Evolutionary conservation across 139 green algal genomes (phyloP), one percentile per base, ranked within the genome.

Genomic region (Astrephomene gubernaculifera): DNA sequence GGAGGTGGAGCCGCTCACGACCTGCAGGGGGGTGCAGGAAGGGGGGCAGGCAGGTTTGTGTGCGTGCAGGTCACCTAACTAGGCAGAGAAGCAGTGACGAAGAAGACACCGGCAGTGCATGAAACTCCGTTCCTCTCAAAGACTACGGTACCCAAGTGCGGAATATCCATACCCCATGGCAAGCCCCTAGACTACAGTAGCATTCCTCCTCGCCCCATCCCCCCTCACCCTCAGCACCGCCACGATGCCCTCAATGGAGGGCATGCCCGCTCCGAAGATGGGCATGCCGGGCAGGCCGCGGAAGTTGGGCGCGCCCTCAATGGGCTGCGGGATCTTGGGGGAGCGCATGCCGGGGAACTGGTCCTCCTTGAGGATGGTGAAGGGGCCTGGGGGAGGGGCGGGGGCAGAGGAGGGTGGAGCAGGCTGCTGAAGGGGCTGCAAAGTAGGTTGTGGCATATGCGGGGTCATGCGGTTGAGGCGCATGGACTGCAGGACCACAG

Each of bases 311-410:
- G 92, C 92, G 0, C 94, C 94, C 31, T 89, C 81, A 41, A 94
- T 92, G 41, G 54, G 53, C 87, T 94, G 87, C 39, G 70, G 44
- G 1, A 91, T 67, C 74, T 86, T 88, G 76, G 35, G 36, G 43
- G 35, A 75, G 27, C 86, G 79, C 88, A 94, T 91, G 43, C 92
- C 92, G 2, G 93, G 94, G 87, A 97, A 98, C 88, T 97, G 94
- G 89, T 98, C 96, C 86, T 96, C 91, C 90, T 99, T 99, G 27
- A 99, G 91, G 44, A 98, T 96, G 60, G 96, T 97, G 83, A 90
- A 89, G 14, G 91, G 82, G 1, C 80, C 79, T 86, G 67, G 14
- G 45, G 38, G n/a, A 38, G 36, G 36, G 22, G 75, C 21, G 25
- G 44, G 71, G 25, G n/a, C n/a, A 19, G 25, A 49, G 36, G 9